These are phyloP conservation scores for Kluyveromyces aestuarii DNA, from an alignment of 805 yeast genomes.

Conservation along the genomic window DNA sequence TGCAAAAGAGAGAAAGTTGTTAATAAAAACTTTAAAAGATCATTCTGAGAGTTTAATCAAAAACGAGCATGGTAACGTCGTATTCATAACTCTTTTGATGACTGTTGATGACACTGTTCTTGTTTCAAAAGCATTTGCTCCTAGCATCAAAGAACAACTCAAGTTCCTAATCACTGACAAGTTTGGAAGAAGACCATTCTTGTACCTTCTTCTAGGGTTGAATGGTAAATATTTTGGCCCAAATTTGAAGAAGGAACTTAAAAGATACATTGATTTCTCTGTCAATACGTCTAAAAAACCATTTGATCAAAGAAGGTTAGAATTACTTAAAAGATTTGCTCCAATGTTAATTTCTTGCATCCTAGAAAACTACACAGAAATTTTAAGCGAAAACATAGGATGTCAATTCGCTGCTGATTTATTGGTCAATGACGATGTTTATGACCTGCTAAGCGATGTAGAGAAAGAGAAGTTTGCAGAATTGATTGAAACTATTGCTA, in stretches of 20 bases:
- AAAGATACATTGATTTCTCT: conserved; percentile 51
- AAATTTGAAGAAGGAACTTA: conserved; percentile 47
- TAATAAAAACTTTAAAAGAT: conserved; percentile 61
- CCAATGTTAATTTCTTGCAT: conserved; percentile 56
- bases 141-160: conserved; percentile 40
- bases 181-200: conserved; percentile 80
- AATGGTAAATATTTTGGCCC: conserved; percentile 81
- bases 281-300: conserved; percentile 78
- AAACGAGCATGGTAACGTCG: conserved; percentile 81
- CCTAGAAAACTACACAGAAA: conserved; percentile 37
- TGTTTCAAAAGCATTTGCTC: conserved; percentile 57
- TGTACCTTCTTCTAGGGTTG: conserved; percentile 69
- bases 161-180: conserved; percentile 57
- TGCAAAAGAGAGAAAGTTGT: conserved; percentile 84
- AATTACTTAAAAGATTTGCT: conserved; percentile 53
- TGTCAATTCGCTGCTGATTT: conserved; percentile 78
- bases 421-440: conserved; percentile 44
- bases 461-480: conserved; percentile 31
- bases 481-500: conserved; percentile 48
- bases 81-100: conserved; percentile 67
- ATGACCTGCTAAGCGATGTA: conserved; percentile 30
- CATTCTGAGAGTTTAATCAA: conserved; percentile 70
- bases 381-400: conserved; percentile 65
- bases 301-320: conserved; percentile 62
- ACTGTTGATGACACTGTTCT: conserved; percentile 91